phyloP scores from a whole-genome alignment of 441 rosid species.

The Daphne laureola region DNA sequence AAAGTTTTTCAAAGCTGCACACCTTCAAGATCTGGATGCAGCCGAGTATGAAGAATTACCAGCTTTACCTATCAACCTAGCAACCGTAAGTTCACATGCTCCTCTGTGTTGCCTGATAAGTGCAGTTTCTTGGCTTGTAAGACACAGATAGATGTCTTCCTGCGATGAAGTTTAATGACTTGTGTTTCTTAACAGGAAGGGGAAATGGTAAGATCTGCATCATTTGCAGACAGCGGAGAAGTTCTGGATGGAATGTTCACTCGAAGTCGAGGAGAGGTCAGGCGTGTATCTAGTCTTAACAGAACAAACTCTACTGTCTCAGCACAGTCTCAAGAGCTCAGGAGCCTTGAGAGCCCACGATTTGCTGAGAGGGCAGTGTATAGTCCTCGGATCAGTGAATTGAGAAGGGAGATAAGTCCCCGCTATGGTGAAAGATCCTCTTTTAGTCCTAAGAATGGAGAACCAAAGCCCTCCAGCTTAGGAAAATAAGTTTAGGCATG shows the following conservation, averaged over 20 bases:
- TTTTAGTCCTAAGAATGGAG: constrained; percentile 50
- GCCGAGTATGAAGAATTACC: constrained; percentile 68
- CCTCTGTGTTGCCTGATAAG: neutral
- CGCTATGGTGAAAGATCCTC: constrained; percentile 42
- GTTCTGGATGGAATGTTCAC: constrained; percentile 56
- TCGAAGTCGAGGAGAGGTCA: constrained; percentile 58
- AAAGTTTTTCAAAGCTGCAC: constrained; percentile 53
- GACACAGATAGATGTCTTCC: neutral
- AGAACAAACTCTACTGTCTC: constrained; percentile 26
- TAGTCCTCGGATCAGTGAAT: constrained; percentile 51
- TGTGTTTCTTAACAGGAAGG: constrained; percentile 26
- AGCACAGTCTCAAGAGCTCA: constrained; percentile 33
- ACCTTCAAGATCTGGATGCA: constrained; percentile 65
- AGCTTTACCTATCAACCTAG: constrained; percentile 46
- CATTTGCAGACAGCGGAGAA: constrained; percentile 58
- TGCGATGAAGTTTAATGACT: neutral
- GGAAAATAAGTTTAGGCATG: constrained; percentile 44
- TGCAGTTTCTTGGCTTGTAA: neutral
- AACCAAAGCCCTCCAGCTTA: constrained; percentile 49
- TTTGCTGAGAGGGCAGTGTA: constrained; percentile 36
- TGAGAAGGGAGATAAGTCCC: constrained; percentile 47
- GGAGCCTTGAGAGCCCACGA: constrained; percentile 46
- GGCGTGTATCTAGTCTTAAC: constrained; percentile 39
- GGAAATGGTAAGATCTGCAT: constrained; percentile 46
- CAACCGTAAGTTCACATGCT: constrained; percentile 32